Conservation (phyloP, 2,329 filamentous ascomycete species). For the Endoconidiophora laricicola region DNA sequence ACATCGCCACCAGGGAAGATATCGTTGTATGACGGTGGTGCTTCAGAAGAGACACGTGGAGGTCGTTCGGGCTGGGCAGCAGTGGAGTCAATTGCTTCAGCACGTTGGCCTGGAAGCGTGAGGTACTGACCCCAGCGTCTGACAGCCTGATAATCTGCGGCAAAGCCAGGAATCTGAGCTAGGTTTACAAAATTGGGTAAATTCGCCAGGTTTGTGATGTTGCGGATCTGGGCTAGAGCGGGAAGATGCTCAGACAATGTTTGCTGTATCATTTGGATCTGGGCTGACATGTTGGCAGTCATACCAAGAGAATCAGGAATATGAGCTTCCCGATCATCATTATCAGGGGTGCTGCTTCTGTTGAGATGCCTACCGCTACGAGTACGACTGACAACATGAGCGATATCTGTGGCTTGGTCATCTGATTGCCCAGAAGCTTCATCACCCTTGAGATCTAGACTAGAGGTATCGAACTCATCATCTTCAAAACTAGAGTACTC, state of each 20-base stretch:
- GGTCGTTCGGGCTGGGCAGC: background rate
- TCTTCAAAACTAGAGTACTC: slow-evolving; percentile 31
- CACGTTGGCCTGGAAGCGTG: slow-evolving; percentile 41
- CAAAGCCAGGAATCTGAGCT: slow-evolving; percentile 41
- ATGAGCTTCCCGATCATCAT: background rate
- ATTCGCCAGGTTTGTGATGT: slow-evolving; percentile 32
- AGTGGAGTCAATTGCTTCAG: slow-evolving; percentile 28
- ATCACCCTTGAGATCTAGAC: slow-evolving; percentile 22
- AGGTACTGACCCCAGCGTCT: slow-evolving; percentile 53
- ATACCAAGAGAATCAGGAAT: slow-evolving; percentile 34
- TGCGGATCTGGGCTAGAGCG: slow-evolving; percentile 38
- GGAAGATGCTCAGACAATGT: slow-evolving; percentile 39
- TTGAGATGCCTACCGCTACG: background rate
- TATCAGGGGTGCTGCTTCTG: slow-evolving; percentile 7
- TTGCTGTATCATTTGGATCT: slow-evolving; percentile 63
- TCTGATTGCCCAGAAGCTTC: slow-evolving; percentile 20
- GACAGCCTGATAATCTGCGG: slow-evolving; percentile 59
- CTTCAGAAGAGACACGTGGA: slow-evolving; percentile 18
- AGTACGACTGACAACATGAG: background rate
- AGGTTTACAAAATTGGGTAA: slow-evolving; percentile 36
- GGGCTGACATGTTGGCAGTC: slow-evolving; percentile 55
- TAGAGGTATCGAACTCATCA: slow-evolving; percentile 26
- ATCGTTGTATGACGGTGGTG: slow-evolving; percentile 64
- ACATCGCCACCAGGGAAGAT: slow-evolving; percentile 44
- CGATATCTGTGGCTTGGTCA: background rate